Evolutionary conservation across 2,329 filamentous ascomycete genomes (phyloP), one percentile per base, ranked within the genome.

Genomic region (Ceratocystis huliohia): DNA sequence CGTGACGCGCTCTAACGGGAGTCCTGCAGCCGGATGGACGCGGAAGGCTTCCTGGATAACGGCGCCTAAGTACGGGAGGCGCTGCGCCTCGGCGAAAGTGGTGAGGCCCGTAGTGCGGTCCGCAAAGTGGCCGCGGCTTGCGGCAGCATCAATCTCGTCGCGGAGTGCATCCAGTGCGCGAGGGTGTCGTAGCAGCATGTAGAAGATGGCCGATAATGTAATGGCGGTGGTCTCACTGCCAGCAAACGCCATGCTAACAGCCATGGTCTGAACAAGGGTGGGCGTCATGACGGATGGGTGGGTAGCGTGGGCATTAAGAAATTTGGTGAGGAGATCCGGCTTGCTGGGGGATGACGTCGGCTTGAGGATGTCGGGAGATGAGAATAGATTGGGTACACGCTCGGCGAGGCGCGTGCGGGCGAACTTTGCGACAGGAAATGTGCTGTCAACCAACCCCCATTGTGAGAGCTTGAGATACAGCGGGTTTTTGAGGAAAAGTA

Each of bases 161-260:
- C 82, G 80, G 65, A 90, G 76, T 48, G 79, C 80, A 2, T 74
- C 72, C 68, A 88, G 81, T 15, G 79, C 79, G 0, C 70, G 46
- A 0, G 85, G 85, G 70, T 85, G 82, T 71, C 85, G 86, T 45
- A 91, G 78, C 2, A 92, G 76, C 73, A 85, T 86, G 75, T 92
- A 92, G 71, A 93, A 89, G 0, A 91, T 82, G 5, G 85, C 81
- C 5, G 83, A 82, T 0, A 92, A 79, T 5, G 82, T 84, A 72
- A 92, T 92, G 48, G 87, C 88, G 0, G 89, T 93, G 0, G 89
- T 93, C 74, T 94, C 89, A 1, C 84, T 87, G 2, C 89, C 88
- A 0, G 89, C 89, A 70, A 88, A 84, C 0, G 82, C 82, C 86
- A 89, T 89, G 67, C 80, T 84, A n/a, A 86, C 82, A 63, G 85